These are phyloP conservation scores for Fusarium sp. DNA, from an alignment of 2,329 filamentous ascomycete genomes.

Conservation along the genomic window DNA sequence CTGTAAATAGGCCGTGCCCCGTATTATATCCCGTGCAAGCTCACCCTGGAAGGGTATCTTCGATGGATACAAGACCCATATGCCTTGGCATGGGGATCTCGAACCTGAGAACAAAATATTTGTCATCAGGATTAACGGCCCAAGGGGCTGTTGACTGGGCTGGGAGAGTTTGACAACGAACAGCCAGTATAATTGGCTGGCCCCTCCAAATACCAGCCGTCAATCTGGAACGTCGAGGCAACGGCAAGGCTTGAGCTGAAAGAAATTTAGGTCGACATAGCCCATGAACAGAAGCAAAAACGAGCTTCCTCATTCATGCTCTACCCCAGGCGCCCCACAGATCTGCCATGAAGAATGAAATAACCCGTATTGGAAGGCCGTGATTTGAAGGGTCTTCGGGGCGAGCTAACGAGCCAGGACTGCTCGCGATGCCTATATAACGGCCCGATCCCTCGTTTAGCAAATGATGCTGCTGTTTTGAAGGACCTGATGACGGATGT, in stretches of 20 bases:
- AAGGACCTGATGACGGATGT: not conserved
- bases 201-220: not conserved
- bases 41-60: too few species aligned
- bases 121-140: not conserved
- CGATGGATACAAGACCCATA: too few species aligned
- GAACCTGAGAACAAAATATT: not conserved
- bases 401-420: not conserved
- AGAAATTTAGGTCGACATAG: not conserved
- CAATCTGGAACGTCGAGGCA: not conserved
- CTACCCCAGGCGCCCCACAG: not conserved
- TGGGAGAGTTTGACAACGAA: not conserved
- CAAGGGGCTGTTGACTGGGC: not conserved
- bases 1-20: too few species aligned
- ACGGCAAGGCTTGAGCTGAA: not conserved
- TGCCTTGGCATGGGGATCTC: too few species aligned
- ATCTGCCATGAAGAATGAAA: not conserved
- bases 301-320: not conserved
- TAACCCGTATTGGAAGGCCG: not conserved
- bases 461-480: not conserved
- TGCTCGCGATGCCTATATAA: not conserved
- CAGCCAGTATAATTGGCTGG: not conserved
- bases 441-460: too few species aligned
- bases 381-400: not conserved
- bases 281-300: not conserved
- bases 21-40: too few species aligned